Evolutionary conservation across 192 early-diverging fungal genomes (phyloP).

Genomic region (Coemansia sp.): DNA sequence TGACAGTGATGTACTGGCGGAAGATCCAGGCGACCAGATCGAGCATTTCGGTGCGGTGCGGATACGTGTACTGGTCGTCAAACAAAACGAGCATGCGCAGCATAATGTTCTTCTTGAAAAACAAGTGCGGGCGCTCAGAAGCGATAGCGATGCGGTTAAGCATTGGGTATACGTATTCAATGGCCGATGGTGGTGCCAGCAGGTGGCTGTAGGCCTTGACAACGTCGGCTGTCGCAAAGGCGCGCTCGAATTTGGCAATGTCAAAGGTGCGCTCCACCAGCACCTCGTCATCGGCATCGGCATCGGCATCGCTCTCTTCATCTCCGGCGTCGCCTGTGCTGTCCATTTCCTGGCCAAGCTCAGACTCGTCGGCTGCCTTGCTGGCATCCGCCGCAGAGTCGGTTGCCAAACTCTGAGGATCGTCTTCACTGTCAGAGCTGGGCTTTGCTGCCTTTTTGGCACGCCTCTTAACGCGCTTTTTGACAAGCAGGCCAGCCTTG

Average conservation of each 20-base stretch:
- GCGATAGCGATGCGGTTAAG: slow-evolving; percentile 40
- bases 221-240: slow-evolving; percentile 43
- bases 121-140: slow-evolving; percentile 29
- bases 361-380: background rate
- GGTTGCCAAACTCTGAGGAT: background rate
- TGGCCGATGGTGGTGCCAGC: slow-evolving; percentile 33
- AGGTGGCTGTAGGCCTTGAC: slow-evolving; percentile 35
- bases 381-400: background rate
- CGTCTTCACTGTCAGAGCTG: background rate
- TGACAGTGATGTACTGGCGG: slow-evolving; percentile 46
- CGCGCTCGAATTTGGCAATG: slow-evolving; percentile 28
- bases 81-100: slow-evolving; percentile 36
- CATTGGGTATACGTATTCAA: slow-evolving; percentile 47
- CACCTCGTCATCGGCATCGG: slow-evolving; percentile 12
- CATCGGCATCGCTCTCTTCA: slow-evolving; percentile 8
- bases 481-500: slow-evolving; percentile 28
- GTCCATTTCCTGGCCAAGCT: background rate
- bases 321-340: background rate
- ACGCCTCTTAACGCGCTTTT: slow-evolving; percentile 26
- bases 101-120: slow-evolving; percentile 37
- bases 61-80: slow-evolving; percentile 28
- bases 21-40: slow-evolving; percentile 50
- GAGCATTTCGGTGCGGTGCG: slow-evolving; percentile 28
- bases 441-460: background rate
- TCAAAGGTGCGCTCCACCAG: slow-evolving; percentile 38